Conservation (phyloP, 768 basidiomycete species). For the Pulveroboletus sp. region DNA sequence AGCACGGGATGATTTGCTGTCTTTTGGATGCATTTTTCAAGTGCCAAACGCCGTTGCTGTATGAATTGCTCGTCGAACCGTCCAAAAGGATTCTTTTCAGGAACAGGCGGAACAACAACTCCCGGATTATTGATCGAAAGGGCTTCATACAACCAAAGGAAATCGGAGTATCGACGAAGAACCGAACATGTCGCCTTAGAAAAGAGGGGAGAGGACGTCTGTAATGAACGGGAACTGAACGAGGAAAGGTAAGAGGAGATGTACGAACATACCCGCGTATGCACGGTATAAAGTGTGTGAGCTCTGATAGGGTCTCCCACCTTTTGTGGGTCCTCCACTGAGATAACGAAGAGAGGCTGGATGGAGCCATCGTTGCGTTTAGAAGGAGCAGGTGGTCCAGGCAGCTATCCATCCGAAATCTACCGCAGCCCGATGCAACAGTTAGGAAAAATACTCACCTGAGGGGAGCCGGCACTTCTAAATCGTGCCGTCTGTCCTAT, state of each 20-base stretch:
- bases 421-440: not conserved
- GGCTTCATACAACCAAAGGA: conserved; percentile 93
- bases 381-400: conserved; percentile 12
- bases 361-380: conserved; percentile 42
- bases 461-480: conserved; percentile 27
- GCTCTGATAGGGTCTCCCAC: conserved; percentile 94
- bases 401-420: conserved; percentile 7
- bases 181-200: conserved; percentile 87
- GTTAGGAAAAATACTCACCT: conserved; percentile 6
- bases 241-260: not conserved
- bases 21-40: conserved; percentile 91
- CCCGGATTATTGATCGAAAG: conserved; percentile 91
- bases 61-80: conserved; percentile 93
- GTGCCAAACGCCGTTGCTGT: conserved; percentile 74
- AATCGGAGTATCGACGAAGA: conserved; percentile 95
- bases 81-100: conserved; percentile 92
- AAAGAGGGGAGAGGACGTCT: conserved; percentile 86
- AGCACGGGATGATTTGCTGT: conserved; percentile 91
- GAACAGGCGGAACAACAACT: conserved; percentile 93
- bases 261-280: conserved; percentile 62
- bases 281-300: conserved; percentile 96
- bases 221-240: not conserved
- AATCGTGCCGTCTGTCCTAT: conserved; percentile 47
- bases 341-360: conserved; percentile 76
- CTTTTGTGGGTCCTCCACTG: conserved; percentile 96